Percentiles rank a stretch among this genome's conserved stretches.
Conservation (phyloP, 1,139 yeast species). For the Suhomyces chickasaworum region DNA sequence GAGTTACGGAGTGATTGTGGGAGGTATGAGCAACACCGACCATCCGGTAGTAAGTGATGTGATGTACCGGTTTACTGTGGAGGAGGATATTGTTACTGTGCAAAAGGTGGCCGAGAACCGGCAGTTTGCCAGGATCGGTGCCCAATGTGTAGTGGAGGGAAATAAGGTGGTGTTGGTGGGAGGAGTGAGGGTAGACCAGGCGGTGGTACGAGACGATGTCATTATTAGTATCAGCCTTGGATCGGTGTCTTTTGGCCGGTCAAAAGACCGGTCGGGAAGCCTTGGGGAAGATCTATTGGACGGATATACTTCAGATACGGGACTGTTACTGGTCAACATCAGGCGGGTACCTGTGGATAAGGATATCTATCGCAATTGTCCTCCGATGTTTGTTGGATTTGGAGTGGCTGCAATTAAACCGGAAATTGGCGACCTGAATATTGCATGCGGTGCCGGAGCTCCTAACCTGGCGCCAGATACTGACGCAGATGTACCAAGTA, state of each 20-base stretch:
- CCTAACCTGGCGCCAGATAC: background rate
- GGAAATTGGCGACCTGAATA: background rate
- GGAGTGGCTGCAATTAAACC: conserved; percentile 26
- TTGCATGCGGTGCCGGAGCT: background rate
- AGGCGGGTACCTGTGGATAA: conserved; percentile 31
- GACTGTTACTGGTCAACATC: conserved; percentile 12
- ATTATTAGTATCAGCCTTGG: conserved; percentile 44
- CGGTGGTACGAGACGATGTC: conserved; percentile 39
- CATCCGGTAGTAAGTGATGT: conserved; percentile 36
- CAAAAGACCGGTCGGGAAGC: too few species aligned
- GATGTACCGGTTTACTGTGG: conserved; percentile 36
- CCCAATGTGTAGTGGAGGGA: conserved; percentile 31
- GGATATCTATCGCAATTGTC: conserved; percentile 34
- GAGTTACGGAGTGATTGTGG: conserved; percentile 49
- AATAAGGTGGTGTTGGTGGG: conserved; percentile 53
- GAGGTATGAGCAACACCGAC: conserved; percentile 50
- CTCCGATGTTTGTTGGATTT: conserved; percentile 66
- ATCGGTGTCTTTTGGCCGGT: too few species aligned
- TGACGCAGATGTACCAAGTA: background rate
- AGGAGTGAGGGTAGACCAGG: conserved; percentile 52
- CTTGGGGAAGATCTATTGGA: too few species aligned
- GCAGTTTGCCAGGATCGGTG: conserved; percentile 50
- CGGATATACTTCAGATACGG: too few species aligned
- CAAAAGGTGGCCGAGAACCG: conserved; percentile 14
- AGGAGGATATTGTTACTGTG: conserved; percentile 13